Evolutionary conservation across 2,329 filamentous ascomycete genomes (phyloP), one percentile per base, ranked within the genome.

Genomic region (Exophiala phaeomuriformis): DNA sequence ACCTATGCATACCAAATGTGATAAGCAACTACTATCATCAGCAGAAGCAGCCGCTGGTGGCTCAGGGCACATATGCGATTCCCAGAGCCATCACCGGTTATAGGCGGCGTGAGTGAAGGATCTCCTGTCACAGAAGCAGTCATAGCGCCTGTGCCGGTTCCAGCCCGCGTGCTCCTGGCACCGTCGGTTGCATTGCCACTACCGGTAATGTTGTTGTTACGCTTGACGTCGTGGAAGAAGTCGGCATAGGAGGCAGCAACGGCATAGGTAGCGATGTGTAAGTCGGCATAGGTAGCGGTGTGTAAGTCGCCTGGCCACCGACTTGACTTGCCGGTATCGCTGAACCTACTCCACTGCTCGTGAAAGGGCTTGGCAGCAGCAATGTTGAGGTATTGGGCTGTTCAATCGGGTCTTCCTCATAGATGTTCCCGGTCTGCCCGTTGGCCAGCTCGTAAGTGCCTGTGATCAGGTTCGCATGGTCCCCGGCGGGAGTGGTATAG

Each of bases 381-480:
- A 77, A 61, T 0, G 69, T 74, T 1, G 70, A 65, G 1, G 71
- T 74, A 53, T 77, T 72, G 1, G 75, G 74, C 55, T 70, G 72
- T 1, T 64, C 60, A 2, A 67, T 59, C 31, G 67, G 62, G 40
- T 62, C 55, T 19, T 48, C 49, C 3, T 66, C 63, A 58, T 77
- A 78, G 29, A 78, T 72, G 53, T 77, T 74, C 28, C 74, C 74
- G 1, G 55, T 67, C 12, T 66, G 60, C 5, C 71, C 69, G 53
- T 68, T 62, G 3, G 62, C 53, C 31, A 71, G 63, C 8, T 68
- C 71, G 63, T 72, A 77, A 31, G 71, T 63, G 3, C 75, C 76
- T 4, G 63, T 71, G 51, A 75, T 53, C 8, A 77, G 62, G 59
- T 77, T 74, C n/a, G 70, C 71, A 1, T 52, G 64, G 29, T 68